Base-by-base conservation (phyloP, 164 flowering plant species). In the Buxus sempervirens region DNA sequence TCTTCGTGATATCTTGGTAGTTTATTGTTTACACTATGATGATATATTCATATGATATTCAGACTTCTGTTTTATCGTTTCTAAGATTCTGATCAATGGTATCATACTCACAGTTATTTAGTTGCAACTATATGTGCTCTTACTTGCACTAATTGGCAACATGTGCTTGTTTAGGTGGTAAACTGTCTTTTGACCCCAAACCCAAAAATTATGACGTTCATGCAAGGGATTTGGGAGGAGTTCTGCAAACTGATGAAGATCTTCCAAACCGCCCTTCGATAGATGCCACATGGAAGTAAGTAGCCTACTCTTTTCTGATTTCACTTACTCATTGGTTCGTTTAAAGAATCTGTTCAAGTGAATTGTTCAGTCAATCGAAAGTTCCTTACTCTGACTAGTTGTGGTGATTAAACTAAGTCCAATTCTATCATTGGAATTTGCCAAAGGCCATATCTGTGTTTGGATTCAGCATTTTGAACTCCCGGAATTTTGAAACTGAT, bases 281-380 rank as follows among this genome's bases (percentile, higher is more conserved):
- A 62, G 27, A 36, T n/a, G 59, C 62, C 56, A 41, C 55, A 0
- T 70, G 72, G 72, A 62, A 62, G 72, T 70, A 42, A 70, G 72
- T 62, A n/a, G 13, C n/a, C 55, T 42, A 16, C 27, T 58, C 58
- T 68, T 49, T 60, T 8, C 5, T 59, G 25, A 25, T 45, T 25
- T 23, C 21, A 22, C 21, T 4, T 56, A 21, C 22, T 7, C n/a
- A 64, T 18, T 64, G 42, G 26, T 38, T 32, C 38, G 7, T 32
- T 32, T 7, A 32, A 32, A 32, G 38, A 7, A 12, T 63, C 5
- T 23, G 21, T 15, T 48, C 18, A 49, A 16, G 22, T 63, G 38
- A 24, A 48, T 2, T 22, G 12, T 15, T 45, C 10, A 45, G 13
- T 10, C 14, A 1, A 45, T 32, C 38, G 38, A 32, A 3, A 32